Conservation (phyloP, 257 asterid species). For the Solanum chiquidenum region DNA sequence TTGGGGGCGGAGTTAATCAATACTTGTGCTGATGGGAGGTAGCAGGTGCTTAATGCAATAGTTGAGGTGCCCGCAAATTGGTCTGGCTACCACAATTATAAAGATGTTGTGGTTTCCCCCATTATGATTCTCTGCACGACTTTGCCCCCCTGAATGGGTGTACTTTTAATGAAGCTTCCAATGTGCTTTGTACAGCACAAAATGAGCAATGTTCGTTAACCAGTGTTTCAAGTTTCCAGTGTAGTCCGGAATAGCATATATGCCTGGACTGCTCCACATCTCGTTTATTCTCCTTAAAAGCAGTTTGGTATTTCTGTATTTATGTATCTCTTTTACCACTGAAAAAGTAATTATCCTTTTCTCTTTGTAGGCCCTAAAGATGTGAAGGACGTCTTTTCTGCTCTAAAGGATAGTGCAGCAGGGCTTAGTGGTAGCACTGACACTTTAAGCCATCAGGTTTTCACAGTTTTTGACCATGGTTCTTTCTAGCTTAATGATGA, state of each 20-base stretch:
- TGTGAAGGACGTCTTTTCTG: conserved; percentile 56
- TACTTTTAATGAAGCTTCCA: background rate
- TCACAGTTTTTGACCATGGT: background rate
- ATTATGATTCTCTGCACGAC: background rate
- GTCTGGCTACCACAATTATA: too few species aligned
- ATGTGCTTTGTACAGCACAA: background rate
- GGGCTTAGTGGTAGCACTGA: conserved; percentile 44
- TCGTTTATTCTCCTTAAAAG: background rate
- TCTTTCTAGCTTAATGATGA: background rate
- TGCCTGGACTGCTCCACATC: background rate
- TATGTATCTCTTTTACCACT: background rate
- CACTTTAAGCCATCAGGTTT: conserved; percentile 65
- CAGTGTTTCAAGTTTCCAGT: background rate
- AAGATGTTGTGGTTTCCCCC: background rate
- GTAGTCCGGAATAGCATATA: background rate
- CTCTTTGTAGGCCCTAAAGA: conserved; percentile 73
- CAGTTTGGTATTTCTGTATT: background rate
- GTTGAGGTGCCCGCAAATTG: background rate
- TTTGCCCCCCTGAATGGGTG: background rate
- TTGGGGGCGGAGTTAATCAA: background rate
- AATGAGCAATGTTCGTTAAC: background rate
- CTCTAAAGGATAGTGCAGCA: conserved; percentile 55
- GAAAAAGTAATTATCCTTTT: conserved; percentile 6
- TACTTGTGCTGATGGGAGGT: background rate
- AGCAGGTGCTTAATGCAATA: background rate